phyloP scores from a whole-genome alignment of 2,329 filamentous ascomycete genomes.

The Ophiostoma himal-ulmi region DNA sequence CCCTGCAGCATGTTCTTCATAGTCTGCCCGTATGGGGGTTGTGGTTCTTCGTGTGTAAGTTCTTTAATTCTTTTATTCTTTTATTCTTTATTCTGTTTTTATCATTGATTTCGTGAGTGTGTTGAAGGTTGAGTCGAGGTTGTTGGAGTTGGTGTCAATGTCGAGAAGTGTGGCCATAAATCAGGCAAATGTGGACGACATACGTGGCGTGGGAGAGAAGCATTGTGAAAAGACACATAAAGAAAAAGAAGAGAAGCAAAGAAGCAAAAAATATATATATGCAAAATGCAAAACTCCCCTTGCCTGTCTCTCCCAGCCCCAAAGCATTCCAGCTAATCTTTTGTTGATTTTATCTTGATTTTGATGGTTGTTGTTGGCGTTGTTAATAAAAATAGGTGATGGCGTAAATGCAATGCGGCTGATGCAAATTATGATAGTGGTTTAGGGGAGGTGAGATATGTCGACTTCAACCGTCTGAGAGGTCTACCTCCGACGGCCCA shows the following conservation, averaged over 20 bases:
- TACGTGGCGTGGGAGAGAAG: neutral
- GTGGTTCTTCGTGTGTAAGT: neutral
- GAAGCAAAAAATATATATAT: conserved; percentile 16
- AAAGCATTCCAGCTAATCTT: neutral
- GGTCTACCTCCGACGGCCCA: conserved; percentile 55
- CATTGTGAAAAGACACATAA: neutral
- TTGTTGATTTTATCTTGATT: neutral
- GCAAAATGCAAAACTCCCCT: conserved; percentile 1
- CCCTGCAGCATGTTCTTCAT: neutral
- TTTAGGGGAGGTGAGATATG: neutral
- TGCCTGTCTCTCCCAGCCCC: neutral
- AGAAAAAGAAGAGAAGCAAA: conserved; percentile 9
- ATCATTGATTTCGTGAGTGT: neutral
- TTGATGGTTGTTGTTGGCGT: neutral
- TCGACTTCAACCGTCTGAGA: no score
- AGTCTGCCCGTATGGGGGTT: neutral
- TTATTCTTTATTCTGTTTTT: neutral
- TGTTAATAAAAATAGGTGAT: neutral
- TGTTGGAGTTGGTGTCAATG: no score
- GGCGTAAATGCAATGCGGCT: neutral
- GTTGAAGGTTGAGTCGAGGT: neutral
- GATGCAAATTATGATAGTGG: neutral
- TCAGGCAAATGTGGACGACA: neutral
- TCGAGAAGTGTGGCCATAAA: neutral
- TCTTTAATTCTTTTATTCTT: neutral